Percentiles rank a stretch among this genome's conserved stretches.
These are phyloP conservation scores for Phytophthora vignae DNA, from an alignment of 352 stramenopile species.

Conservation along the genomic window DNA sequence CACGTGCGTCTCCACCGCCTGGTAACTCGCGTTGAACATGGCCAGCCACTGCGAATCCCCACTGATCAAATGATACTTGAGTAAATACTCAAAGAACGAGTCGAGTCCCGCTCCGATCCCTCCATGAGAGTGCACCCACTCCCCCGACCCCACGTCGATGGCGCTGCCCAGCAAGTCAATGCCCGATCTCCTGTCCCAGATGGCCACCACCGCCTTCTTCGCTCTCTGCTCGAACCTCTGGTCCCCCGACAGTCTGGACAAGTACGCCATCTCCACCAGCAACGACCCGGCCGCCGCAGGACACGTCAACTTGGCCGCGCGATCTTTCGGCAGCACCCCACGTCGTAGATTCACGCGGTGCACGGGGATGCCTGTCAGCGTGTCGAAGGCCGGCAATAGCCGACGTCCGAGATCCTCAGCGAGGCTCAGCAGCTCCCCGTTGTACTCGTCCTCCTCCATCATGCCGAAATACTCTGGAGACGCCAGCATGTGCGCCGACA, in stretches of 20 bases:
- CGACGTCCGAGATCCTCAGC: slow-evolving; percentile 95
- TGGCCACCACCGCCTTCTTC: slow-evolving; percentile 62
- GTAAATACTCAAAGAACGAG: slow-evolving; percentile 98
- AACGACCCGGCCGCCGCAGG: slow-evolving; percentile 96
- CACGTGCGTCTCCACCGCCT: slow-evolving; percentile 76
- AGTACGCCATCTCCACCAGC: slow-evolving; percentile 96
- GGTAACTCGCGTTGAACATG: slow-evolving; percentile 92
- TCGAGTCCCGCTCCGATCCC: slow-evolving; percentile 95
- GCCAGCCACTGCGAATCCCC: slow-evolving; percentile 91
- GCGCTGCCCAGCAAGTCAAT: slow-evolving; percentile 96
- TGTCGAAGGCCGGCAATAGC: slow-evolving; percentile 97
- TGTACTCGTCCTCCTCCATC: slow-evolving; percentile 83
- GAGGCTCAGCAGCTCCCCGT: slow-evolving; percentile 94
- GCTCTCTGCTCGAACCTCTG: slow-evolving; percentile 71
- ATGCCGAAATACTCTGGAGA: slow-evolving; percentile 63
- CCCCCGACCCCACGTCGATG: slow-evolving; percentile 92
- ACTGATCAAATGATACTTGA: slow-evolving; percentile 98
- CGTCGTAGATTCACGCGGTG: slow-evolving; percentile 95
- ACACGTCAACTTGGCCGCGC: slow-evolving; percentile 82
- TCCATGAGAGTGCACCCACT: slow-evolving; percentile 80
- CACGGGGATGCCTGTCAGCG: slow-evolving; percentile 94
- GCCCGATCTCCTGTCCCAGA: slow-evolving; percentile 81
- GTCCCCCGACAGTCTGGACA: slow-evolving; percentile 86
- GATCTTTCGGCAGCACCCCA: slow-evolving; percentile 48
- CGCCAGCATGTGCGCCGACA: slow-evolving; percentile 92